These are phyloP conservation scores for Ascochyta clinopodiicola DNA, from an alignment of 2,329 filamentous ascomycete genomes.

Conservation along the genomic window DNA sequence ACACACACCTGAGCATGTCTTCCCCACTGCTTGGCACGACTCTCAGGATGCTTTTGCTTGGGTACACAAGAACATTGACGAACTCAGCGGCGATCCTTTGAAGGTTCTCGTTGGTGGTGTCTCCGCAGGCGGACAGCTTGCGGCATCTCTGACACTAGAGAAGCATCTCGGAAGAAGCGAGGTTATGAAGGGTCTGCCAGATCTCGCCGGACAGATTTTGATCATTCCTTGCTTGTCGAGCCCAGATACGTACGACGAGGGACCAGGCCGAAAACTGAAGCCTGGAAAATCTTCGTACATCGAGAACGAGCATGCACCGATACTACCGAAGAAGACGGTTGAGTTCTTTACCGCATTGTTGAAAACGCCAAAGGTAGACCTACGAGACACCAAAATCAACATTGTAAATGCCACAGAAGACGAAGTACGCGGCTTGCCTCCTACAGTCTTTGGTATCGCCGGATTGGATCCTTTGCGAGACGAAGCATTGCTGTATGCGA, in stretches of 20 bases:
- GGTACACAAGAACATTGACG: constrained; percentile 55
- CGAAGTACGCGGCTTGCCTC: constrained; percentile 53
- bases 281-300: constrained; percentile 50
- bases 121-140: constrained; percentile 60
- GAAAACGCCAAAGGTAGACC: constrained; percentile 28
- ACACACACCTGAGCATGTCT: constrained; percentile 62
- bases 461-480: constrained; percentile 59
- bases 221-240: constrained; percentile 50
- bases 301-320: constrained; percentile 56
- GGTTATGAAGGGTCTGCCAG: constrained; percentile 31
- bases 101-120: constrained; percentile 59
- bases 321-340: constrained; percentile 51
- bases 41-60: constrained; percentile 62
- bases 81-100: constrained; percentile 49
- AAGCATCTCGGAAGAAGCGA: constrained; percentile 53
- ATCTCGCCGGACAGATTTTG: constrained; percentile 57
- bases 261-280: constrained; percentile 46
- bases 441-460: constrained; percentile 57
- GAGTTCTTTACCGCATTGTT: constrained; percentile 40
- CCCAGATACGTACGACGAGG: constrained; percentile 46
- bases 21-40: constrained; percentile 62
- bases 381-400: constrained; percentile 43
- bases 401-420: constrained; percentile 42
- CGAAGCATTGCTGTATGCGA: constrained; percentile 57
- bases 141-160: constrained; percentile 53